These are phyloP conservation scores for Cutaneotrichosporon sp. DNA, from an alignment of 1,284 basidiomycete genomes.

Conservation along the genomic window DNA sequence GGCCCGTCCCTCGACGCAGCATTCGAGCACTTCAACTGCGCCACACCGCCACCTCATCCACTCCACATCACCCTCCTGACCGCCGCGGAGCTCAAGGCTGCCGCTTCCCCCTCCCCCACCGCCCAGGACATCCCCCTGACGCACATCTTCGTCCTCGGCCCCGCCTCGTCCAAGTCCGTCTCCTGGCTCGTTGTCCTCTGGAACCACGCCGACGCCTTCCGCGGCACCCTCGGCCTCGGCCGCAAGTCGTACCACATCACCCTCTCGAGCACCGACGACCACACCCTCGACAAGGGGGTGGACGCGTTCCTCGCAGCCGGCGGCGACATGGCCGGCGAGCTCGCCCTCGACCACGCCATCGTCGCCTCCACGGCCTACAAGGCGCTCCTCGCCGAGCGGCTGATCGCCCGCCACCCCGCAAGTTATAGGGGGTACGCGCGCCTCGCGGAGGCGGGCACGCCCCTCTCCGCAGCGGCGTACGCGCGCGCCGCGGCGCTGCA, in stretches of 20 bases:
- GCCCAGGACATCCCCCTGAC: background rate
- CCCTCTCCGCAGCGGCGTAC: conserved; percentile 62
- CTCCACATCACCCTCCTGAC: conserved; percentile 7
- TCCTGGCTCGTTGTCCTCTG: conserved; percentile 62
- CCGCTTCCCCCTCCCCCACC: no score
- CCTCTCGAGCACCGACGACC: conserved; percentile 56
- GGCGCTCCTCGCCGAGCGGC: no score
- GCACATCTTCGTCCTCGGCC: conserved; percentile 13
- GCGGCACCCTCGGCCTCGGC: conserved; percentile 58
- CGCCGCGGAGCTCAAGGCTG: conserved; percentile 2
- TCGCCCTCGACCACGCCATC: conserved; percentile 52
- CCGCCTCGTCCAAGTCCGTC: conserved; percentile 31
- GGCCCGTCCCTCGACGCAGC: conserved; percentile 11
- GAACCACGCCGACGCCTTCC: conserved; percentile 60
- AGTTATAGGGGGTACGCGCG: conserved; percentile 60
- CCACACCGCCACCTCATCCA: background rate
- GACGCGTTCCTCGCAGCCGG: conserved; percentile 30
- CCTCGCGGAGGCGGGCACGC: conserved; percentile 53
- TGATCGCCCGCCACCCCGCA: conserved; percentile 44
- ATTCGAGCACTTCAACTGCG: background rate
- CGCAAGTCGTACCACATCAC: conserved; percentile 63
- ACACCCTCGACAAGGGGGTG: conserved; percentile 55
- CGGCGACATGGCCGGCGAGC: conserved; percentile 54
- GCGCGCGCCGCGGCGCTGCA: conserved; percentile 57
- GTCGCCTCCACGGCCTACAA: conserved; percentile 1